Conservation (phyloP, 2,329 filamentous ascomycete species). For the Knoxdaviesia capensis region DNA sequence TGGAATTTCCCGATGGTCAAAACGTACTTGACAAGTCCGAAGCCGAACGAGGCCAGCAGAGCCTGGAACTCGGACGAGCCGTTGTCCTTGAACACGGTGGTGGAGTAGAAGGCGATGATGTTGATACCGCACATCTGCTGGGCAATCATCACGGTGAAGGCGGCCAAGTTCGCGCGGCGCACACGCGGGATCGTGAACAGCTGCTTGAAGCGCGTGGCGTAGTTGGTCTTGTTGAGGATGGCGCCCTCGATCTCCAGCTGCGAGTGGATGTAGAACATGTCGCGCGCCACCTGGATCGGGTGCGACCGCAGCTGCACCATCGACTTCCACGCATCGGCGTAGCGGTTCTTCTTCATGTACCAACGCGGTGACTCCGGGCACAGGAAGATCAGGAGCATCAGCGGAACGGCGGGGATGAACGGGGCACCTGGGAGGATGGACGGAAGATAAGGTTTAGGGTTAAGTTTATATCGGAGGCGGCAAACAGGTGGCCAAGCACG, state of each 20-base stretch:
- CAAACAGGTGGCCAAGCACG: no score
- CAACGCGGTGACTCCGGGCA: constrained; percentile 47
- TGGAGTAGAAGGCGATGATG: constrained; percentile 28
- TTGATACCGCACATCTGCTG: constrained; percentile 42
- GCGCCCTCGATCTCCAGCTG: constrained; percentile 13
- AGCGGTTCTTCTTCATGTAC: constrained; percentile 40
- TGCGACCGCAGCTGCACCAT: constrained; percentile 36
- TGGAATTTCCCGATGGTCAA: not conserved
- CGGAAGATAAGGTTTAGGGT: constrained; percentile 5
- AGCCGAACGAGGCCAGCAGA: constrained; percentile 21
- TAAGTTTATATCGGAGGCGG: no score
- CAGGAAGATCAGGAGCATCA: constrained; percentile 34
- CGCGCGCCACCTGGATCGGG: constrained; percentile 37
- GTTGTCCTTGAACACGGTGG: constrained; percentile 22
- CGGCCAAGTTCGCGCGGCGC: constrained; percentile 42
- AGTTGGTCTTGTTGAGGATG: constrained; percentile 18
- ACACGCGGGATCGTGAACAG: constrained; percentile 36
- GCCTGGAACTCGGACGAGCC: constrained; percentile 18
- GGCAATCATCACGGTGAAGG: constrained; percentile 46
- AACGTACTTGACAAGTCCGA: constrained; percentile 26
- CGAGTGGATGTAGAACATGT: constrained; percentile 36
- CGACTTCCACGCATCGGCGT: constrained; percentile 32
- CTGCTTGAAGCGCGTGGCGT: constrained; percentile 30
- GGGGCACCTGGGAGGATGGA: constrained; percentile 19
- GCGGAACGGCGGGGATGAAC: constrained; percentile 41